Conservation (phyloP, 2,329 filamentous ascomycete genomes). For the Fonsecaea pugnacius region DNA sequence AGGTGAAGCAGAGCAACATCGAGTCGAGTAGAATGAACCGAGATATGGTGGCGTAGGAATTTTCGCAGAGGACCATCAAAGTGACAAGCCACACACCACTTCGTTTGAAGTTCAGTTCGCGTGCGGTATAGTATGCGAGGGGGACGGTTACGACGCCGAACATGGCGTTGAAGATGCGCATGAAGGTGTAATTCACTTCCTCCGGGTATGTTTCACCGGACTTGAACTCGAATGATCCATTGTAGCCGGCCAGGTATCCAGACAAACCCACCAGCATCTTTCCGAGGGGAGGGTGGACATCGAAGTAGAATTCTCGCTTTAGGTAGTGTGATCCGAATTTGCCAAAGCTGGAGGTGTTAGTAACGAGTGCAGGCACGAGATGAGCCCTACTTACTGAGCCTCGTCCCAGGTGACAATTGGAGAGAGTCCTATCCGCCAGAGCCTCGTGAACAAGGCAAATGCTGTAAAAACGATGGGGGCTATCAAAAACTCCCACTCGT, state of each 20-base stretch:
- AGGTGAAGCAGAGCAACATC: constrained; percentile 98
- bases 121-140: constrained; percentile 91
- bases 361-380: constrained; percentile 5
- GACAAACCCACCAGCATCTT: constrained; percentile 98
- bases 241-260: constrained; percentile 95
- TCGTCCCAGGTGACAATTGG: constrained; percentile 77
- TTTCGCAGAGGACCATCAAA: constrained; percentile 97
- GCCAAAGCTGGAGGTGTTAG: constrained; percentile 46
- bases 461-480: constrained; percentile 67
- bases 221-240: constrained; percentile 99
- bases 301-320: constrained; percentile 99
- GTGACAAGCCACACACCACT: constrained; percentile 93
- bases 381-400: constrained; percentile 64
- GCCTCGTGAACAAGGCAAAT: constrained; percentile 67
- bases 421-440: constrained; percentile 70
- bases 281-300: constrained; percentile 91
- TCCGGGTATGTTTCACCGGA: constrained; percentile 93
- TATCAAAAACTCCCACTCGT: constrained; percentile 65
- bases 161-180: constrained; percentile 95
- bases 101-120: constrained; percentile 82
- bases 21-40: constrained; percentile 97
- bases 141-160: constrained; percentile 94
- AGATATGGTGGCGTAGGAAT: constrained; percentile 98
- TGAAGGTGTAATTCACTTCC: constrained; percentile 95
- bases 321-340: constrained; percentile 99